phyloP scores from a whole-genome alignment of 116 monocot species.

The Dioscorea cayenensis region DNA sequence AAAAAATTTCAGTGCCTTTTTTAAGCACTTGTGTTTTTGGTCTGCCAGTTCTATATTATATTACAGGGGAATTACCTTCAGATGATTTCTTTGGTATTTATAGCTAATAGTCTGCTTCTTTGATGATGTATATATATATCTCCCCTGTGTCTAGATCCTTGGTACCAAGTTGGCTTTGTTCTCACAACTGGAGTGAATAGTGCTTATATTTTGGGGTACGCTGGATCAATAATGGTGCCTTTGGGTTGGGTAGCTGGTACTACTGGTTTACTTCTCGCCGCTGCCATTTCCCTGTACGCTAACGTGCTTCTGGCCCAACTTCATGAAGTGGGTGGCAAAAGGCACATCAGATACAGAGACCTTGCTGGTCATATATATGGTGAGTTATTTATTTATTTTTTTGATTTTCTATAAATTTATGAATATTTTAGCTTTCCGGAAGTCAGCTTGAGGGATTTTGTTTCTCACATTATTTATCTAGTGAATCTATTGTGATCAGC shows the following conservation, averaged over 20 bases:
- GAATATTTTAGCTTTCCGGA: not conserved
- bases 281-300: conserved; percentile 84
- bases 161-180: conserved; percentile 92
- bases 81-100: too few relatives aligned
- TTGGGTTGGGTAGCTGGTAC: conserved; percentile 82
- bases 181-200: conserved; percentile 90
- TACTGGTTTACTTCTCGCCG: conserved; percentile 63
- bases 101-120: too few relatives aligned
- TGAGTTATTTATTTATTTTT: conserved; percentile 15
- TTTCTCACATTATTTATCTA: too few relatives aligned
- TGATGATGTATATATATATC: not conserved
- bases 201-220: conserved; percentile 92
- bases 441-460: not conserved
- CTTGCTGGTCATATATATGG: conserved; percentile 93
- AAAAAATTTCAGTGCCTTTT: too few relatives aligned
- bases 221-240: conserved; percentile 85
- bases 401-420: not conserved
- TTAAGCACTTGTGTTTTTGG: too few relatives aligned
- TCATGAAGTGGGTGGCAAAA: conserved; percentile 84
- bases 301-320: conserved; percentile 78
- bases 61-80: too few relatives aligned
- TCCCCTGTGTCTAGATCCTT: conserved; percentile 57
- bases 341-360: conserved; percentile 95
- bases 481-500: too few relatives aligned
- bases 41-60: too few relatives aligned